Conservation (phyloP, 768 basidiomycete genomes). For the Lepiota venenata region DNA sequence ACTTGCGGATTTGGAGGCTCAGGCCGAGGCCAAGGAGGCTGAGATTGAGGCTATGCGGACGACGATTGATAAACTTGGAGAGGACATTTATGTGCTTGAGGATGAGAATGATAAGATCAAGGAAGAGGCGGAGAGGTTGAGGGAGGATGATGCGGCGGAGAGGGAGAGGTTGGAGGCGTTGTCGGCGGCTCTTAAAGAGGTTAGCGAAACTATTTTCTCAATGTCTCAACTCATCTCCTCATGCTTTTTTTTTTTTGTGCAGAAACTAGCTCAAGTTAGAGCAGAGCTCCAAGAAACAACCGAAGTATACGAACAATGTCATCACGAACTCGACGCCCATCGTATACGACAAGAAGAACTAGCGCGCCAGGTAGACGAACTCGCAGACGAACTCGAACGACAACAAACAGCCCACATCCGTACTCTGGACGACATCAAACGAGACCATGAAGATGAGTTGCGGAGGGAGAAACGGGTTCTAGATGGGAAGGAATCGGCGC, state of each 20-base stretch:
- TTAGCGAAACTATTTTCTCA: slow-evolving; percentile 23
- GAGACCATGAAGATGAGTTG: slow-evolving; percentile 59
- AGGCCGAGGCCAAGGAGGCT: slow-evolving; percentile 75
- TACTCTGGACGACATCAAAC: slow-evolving; percentile 51
- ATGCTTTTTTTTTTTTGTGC: too few species aligned
- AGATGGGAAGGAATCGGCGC: slow-evolving; percentile 68
- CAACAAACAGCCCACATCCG: slow-evolving; percentile 56
- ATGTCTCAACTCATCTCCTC: too few species aligned
- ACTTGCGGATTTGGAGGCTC: slow-evolving; percentile 71
- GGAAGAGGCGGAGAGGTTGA: slow-evolving; percentile 24
- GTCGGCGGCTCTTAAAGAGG: slow-evolving; percentile 78
- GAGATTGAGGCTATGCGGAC: slow-evolving; percentile 71
- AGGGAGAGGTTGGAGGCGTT: slow-evolving; percentile 66
- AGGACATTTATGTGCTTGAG: slow-evolving; percentile 81
- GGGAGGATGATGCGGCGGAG: slow-evolving; percentile 75
- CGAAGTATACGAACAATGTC: slow-evolving; percentile 61
- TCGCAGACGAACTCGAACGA: slow-evolving; percentile 58
- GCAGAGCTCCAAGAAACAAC: slow-evolving; percentile 62
- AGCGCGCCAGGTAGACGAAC: slow-evolving; percentile 67
- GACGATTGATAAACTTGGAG: slow-evolving; percentile 78
- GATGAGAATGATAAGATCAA: slow-evolving; percentile 53
- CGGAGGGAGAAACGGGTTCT: slow-evolving; percentile 59
- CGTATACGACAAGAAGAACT: slow-evolving; percentile 76
- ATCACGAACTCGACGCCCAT: slow-evolving; percentile 62
- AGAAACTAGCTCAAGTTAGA: slow-evolving; percentile 72